Conservation (phyloP, 345 rosid genomes). For the Acer saccharum region DNA sequence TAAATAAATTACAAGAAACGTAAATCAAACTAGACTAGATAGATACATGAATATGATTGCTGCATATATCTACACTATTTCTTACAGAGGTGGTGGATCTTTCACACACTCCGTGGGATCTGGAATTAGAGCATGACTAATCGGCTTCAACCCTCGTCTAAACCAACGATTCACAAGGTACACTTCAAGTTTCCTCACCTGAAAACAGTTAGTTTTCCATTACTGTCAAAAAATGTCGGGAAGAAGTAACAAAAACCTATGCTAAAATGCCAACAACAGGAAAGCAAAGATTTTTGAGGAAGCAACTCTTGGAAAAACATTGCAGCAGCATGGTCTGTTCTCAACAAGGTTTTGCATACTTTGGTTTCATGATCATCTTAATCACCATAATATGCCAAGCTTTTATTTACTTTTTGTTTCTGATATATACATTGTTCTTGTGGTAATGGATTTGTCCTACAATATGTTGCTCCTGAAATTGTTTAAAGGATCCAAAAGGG, state of each 20-base stretch:
- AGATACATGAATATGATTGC: neutral
- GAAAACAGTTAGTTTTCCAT: constrained; percentile 23
- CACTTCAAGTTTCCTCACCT: constrained; percentile 90
- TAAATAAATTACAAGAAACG: neutral
- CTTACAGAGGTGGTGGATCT: constrained; percentile 49
- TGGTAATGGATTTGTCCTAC: neutral
- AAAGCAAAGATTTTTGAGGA: neutral
- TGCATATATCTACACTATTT: constrained; percentile 15
- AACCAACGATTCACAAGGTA: constrained; percentile 58
- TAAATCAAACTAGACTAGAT: neutral
- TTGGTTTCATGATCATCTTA: neutral
- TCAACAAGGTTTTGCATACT: neutral
- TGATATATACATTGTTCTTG: neutral
- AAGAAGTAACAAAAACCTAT: neutral
- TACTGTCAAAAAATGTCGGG: constrained; percentile 9
- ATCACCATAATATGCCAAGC: neutral
- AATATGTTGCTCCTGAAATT: neutral
- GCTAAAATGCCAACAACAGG: neutral
- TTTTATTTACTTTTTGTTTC: neutral
- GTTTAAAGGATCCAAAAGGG: neutral
- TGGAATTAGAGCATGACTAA: constrained; percentile 55
- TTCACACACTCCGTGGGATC: constrained; percentile 63
- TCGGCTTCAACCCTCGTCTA: constrained; percentile 69
- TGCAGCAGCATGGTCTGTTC: neutral
- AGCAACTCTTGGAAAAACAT: neutral